Evolutionary conservation across 345 rosid species (phyloP).

Genomic region (Gossypium raimondii): DNA sequence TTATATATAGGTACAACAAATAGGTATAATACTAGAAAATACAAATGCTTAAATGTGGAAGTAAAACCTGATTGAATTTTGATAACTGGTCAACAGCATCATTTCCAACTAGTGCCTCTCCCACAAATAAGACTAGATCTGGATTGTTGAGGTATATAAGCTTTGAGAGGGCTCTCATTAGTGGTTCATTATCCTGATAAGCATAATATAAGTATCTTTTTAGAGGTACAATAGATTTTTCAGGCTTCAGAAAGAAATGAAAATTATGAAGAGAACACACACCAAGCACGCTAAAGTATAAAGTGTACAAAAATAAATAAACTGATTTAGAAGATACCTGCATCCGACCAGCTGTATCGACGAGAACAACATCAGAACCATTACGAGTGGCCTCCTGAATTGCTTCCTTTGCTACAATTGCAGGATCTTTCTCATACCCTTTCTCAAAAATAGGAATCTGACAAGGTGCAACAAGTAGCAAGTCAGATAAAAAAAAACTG

Average conservation of each 20-base stretch:
- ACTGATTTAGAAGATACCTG: conserved; percentile 9
- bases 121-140: conserved; percentile 92
- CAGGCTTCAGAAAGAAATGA: neutral
- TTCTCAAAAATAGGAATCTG: conserved; percentile 93
- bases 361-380: conserved; percentile 95
- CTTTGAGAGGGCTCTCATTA: conserved; percentile 98
- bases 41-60: neutral
- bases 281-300: neutral
- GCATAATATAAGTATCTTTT: neutral
- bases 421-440: conserved; percentile 98
- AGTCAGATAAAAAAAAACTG: neutral
- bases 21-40: neutral
- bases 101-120: conserved; percentile 98
- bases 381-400: conserved; percentile 81
- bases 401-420: conserved; percentile 95
- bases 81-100: conserved; percentile 96
- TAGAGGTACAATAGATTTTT: neutral
- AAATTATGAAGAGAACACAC: neutral
- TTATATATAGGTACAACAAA: neutral
- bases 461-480: neutral
- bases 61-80: conserved; percentile 82
- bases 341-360: conserved; percentile 99
- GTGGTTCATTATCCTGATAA: conserved; percentile 83
- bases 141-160: conserved; percentile 81
- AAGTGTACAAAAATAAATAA: neutral